These are phyloP conservation scores for Fennellomyces sp. DNA, from an alignment of 371 early-diverging fungal species.

Conservation along the genomic window DNA sequence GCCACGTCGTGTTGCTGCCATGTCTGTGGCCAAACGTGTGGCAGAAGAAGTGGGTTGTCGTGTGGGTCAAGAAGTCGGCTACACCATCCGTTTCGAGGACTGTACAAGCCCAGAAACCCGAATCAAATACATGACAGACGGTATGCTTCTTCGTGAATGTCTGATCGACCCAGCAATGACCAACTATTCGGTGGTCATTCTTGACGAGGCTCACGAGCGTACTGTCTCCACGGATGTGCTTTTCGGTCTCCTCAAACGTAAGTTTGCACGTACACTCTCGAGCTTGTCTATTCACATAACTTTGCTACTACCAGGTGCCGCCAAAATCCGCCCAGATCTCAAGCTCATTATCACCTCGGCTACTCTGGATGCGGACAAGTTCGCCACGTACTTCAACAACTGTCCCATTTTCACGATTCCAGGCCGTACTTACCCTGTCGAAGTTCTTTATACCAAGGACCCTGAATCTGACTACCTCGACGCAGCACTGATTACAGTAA, in stretches of 20 bases:
- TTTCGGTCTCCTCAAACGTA: slow-evolving; percentile 92
- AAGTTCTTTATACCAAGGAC: slow-evolving; percentile 92
- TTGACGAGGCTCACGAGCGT: slow-evolving; percentile 99
- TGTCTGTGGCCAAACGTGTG: slow-evolving; percentile 99
- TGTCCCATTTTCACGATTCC: slow-evolving; percentile 97
- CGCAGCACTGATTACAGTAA: slow-evolving; percentile 89
- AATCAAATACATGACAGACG: slow-evolving; percentile 99
- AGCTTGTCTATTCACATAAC: background rate
- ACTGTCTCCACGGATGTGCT: slow-evolving; percentile 97
- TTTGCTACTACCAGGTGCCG: slow-evolving; percentile 51
- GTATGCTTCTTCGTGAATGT: slow-evolving; percentile 97
- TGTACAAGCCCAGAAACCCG: slow-evolving; percentile 91
- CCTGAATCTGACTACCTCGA: slow-evolving; percentile 96
- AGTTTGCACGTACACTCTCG: slow-evolving; percentile 12
- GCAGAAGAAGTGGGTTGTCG: slow-evolving; percentile 97
- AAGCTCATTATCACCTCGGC: slow-evolving; percentile 97
- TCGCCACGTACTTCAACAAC: slow-evolving; percentile 85
- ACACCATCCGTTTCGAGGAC: slow-evolving; percentile 98
- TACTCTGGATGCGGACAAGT: slow-evolving; percentile 96
- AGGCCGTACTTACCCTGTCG: slow-evolving; percentile 95
- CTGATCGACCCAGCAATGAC: slow-evolving; percentile 85
- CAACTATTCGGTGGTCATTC: slow-evolving; percentile 92
- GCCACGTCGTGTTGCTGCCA: slow-evolving; percentile 99
- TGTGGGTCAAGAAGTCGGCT: slow-evolving; percentile 96
- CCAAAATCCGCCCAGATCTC: slow-evolving; percentile 84